phyloP scores from a whole-genome alignment of 2,329 filamentous ascomycete species.

The Ophiostoma quercus region DNA sequence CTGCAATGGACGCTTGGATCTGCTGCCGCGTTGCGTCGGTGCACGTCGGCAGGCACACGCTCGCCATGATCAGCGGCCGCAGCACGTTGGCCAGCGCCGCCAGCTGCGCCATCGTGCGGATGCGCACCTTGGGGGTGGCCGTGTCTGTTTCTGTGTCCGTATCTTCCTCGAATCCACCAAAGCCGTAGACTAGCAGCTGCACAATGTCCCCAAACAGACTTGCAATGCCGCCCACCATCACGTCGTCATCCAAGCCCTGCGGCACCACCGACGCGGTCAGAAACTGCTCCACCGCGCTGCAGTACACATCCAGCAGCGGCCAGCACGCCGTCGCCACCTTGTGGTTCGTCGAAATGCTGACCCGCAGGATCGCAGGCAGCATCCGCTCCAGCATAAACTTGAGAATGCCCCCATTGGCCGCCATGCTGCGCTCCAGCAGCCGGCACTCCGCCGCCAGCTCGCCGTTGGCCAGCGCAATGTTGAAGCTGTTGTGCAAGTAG shows the following conservation, averaged over 20 bases:
- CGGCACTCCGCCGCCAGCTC: conserved; percentile 43
- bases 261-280: conserved; percentile 37
- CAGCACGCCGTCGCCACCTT: conserved; percentile 33
- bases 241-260: conserved; percentile 36
- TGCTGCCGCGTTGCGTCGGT: neutral
- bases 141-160: neutral
- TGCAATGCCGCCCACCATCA: conserved; percentile 33
- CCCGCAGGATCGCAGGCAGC: conserved; percentile 49
- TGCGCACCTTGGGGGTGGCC: conserved; percentile 23
- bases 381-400: conserved; percentile 48
- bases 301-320: conserved; percentile 48
- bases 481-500: conserved; percentile 54
- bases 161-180: neutral
- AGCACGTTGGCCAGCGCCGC: conserved; percentile 26
- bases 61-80: conserved; percentile 27
- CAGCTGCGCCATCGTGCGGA: conserved; percentile 30
- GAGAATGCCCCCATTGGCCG: conserved; percentile 38
- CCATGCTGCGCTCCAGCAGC: conserved; percentile 47
- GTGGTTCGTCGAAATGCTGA: neutral
- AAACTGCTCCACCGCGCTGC: conserved; percentile 39
- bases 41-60: conserved; percentile 19
- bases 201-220: conserved; percentile 33
- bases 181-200: neutral
- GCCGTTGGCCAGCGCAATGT: conserved; percentile 47
- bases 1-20: neutral